phyloP scores from a whole-genome alignment of 176 grass and related monocot species.

The Canna indica region DNA sequence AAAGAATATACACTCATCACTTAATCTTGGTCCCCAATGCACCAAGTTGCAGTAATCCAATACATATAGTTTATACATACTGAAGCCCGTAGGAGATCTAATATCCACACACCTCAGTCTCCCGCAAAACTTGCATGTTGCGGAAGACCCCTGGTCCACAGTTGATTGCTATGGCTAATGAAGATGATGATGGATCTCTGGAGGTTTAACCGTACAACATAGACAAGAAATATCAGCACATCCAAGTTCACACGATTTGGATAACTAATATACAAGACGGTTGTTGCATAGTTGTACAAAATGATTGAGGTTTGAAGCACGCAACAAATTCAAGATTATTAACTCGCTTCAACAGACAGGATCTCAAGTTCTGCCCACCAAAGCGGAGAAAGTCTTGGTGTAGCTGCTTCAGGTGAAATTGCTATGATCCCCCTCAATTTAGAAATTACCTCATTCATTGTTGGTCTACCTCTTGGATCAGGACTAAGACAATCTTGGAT shows the following conservation, averaged over 20 bases:
- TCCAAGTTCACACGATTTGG: background rate
- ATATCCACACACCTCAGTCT: background rate
- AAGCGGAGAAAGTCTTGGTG: conserved; percentile 67
- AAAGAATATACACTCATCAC: background rate
- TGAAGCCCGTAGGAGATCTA: background rate
- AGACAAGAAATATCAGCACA: background rate
- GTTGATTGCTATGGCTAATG: background rate
- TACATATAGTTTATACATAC: background rate
- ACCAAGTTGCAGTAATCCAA: background rate
- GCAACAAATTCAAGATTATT: conserved; percentile 1
- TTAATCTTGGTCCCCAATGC: background rate
- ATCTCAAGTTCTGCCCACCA: conserved; percentile 99
- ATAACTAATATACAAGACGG: background rate
- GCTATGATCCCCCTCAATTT: conserved; percentile 35
- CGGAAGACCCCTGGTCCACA: background rate
- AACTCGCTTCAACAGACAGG: conserved; percentile 64
- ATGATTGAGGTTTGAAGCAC: background rate
- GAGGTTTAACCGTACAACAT: background rate
- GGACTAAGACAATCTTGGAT: conserved; percentile 53
- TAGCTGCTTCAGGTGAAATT: conserved; percentile 67
- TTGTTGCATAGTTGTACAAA: background rate
- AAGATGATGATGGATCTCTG: background rate
- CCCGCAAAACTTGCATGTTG: background rate
- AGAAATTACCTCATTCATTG: conserved; percentile 45
- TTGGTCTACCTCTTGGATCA: conserved; percentile 33